Evolutionary conservation across 345 rosid genomes (phyloP), one percentile per base, ranked within the genome.

Genomic region (Eutrema yunnanense): DNA sequence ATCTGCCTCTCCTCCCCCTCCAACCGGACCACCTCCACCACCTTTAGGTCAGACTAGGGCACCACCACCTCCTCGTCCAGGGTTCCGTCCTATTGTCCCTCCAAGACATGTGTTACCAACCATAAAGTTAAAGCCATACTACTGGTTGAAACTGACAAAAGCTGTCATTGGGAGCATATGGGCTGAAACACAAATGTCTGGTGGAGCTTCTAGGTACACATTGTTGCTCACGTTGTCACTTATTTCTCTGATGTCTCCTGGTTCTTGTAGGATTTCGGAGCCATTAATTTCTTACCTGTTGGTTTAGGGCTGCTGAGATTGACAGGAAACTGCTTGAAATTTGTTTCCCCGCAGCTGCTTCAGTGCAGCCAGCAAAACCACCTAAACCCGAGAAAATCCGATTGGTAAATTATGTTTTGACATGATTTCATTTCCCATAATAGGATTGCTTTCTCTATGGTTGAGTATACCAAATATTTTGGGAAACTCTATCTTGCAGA

Each of bases 111-210:
- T 88, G 33, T 80, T 84, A 64, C 90, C 92, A 61, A 87, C 83
- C 54, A 94, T 87, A 75, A 94, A 94, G 82, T 80, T 94, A 70
- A 94, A 90, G 83, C 97, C 98, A 8, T 80, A 89, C 82, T 97
- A 94, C 82, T 94, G 98, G 98, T 81, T 94, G 84, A 94, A 94
- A 83, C 69, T 94, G 65, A 78, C 92, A 56, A 94, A 89, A 87
- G 96, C 97, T 34, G 91, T 89, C 19, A 88, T 84, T 67, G 98
- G 98, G 78, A 94, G 98, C 78, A 82, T 94, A 65, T 94, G 98
- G 98, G 98, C 97, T 37, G 98, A 94, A 81, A 76, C 97, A 58
- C 96, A 86, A 77, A 94, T 87, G 81, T 73, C 85, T 67, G 88
- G 92, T 69, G 96, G 90, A 80, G 87, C 87, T 67, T 79, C 97